phyloP scores from a whole-genome alignment of 2,329 filamentous ascomycete genomes.

The Nigrograna mackinnonii region DNA sequence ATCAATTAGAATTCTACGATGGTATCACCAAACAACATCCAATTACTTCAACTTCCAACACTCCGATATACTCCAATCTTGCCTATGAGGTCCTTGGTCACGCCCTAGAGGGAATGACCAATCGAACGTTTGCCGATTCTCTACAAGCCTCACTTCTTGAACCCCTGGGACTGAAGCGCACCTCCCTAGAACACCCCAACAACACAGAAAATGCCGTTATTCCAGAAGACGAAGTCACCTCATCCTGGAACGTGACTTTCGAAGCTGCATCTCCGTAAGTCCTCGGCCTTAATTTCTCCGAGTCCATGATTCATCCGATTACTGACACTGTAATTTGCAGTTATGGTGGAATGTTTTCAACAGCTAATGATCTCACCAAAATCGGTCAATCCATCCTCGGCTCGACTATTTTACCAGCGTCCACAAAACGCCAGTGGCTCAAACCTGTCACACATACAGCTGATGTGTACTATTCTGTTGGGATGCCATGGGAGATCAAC shows the following conservation, averaged over 20 bases:
- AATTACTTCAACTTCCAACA: conserved; percentile 5
- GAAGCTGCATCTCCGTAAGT: no score
- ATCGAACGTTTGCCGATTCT: conserved; percentile 30
- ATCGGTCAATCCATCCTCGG: conserved; percentile 45
- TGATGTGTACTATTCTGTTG: conserved; percentile 34
- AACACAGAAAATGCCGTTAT: conserved; percentile 39
- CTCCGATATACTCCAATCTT: conserved; percentile 46
- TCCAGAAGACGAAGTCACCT: no score
- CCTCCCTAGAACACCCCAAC: conserved; percentile 24
- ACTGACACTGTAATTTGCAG: conserved; percentile 1
- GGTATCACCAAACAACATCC: background rate
- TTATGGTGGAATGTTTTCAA: conserved; percentile 37
- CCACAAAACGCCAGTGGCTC: conserved; percentile 45
- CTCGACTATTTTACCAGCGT: conserved; percentile 35
- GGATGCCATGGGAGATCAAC: conserved; percentile 45
- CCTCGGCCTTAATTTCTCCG: no score
- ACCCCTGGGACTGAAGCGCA: conserved; percentile 40
- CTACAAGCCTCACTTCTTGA: conserved; percentile 34
- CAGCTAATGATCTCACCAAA: conserved; percentile 38
- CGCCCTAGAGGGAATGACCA: conserved; percentile 48
- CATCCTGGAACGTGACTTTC: no score
- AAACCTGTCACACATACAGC: conserved; percentile 45
- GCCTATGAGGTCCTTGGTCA: conserved; percentile 51
- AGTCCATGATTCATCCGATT: no score
- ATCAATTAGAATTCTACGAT: no score